Evolutionary conservation across 2,329 filamentous ascomycete species (phyloP).

Genomic region (Alternaria sp.): DNA sequence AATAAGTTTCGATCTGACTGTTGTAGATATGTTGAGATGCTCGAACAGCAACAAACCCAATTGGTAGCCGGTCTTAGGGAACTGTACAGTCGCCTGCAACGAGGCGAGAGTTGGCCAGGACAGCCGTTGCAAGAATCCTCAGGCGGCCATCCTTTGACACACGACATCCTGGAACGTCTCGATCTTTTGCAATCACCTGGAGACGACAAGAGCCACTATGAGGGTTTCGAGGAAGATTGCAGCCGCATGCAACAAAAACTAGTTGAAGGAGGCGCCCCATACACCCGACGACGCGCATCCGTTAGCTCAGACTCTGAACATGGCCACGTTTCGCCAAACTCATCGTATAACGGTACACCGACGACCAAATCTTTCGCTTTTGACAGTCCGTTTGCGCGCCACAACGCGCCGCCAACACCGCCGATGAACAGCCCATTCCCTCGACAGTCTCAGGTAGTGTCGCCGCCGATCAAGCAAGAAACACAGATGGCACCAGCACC

Average conservation of each 20-base stretch:
- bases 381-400: constrained; percentile 39
- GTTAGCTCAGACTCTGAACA: constrained; percentile 65
- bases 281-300: constrained; percentile 61
- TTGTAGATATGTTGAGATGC: constrained; percentile 68
- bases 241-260: constrained; percentile 62
- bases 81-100: constrained; percentile 61
- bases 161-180: constrained; percentile 67
- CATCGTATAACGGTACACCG: constrained; percentile 48
- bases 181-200: constrained; percentile 61
- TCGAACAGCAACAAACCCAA: constrained; percentile 69
- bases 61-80: constrained; percentile 67
- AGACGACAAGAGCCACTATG: constrained; percentile 54
- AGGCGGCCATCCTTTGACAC: constrained; percentile 64
- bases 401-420: constrained; percentile 46
- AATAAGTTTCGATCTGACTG: constrained; percentile 11
- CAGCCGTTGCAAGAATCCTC: constrained; percentile 58
- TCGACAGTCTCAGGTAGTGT: constrained; percentile 39
- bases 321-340: constrained; percentile 51
- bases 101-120: constrained; percentile 63
- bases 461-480: constrained; percentile 42
- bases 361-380: constrained; percentile 42
- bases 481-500: constrained; percentile 35
- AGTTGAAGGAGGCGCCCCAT: constrained; percentile 59
- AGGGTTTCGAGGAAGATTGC: constrained; percentile 65
- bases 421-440: constrained; percentile 49